Base-by-base conservation (phyloP, 2,329 filamentous ascomycete genomes). In the Fusarium kyushuense region DNA sequence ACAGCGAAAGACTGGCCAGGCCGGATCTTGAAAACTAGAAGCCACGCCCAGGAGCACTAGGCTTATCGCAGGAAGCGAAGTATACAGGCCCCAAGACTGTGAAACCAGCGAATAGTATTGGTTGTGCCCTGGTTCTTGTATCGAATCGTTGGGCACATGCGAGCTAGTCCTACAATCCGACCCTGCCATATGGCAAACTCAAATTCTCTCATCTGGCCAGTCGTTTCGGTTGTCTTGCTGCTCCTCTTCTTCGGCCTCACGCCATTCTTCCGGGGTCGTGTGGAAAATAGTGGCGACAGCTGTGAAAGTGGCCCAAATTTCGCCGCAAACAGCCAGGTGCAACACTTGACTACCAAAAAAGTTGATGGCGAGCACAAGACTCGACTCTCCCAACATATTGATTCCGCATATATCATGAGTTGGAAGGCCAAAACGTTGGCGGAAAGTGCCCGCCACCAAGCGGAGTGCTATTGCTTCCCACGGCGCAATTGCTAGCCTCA, bases 391-490 rank as follows among this genome's bases (percentile, higher is more conserved):
- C 27, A 81, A 66, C 10, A 79, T 19, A 30, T 76, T 78, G 13
- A 77, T 64, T 3, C 75, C 72, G 43, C 79, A 79, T n/a, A 88
- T 81, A 30, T 78, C 78, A 10, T 71, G 64, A 9, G 75, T 72
- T 4, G 80, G 70, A 35, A 83, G 69, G 2, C 82, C 82, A 54
- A 77, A 74, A 29, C 78, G 78, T 10, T 72, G 59, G 12, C 79
- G 79, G 62, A 81, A 84, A 23, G 78, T 73, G 36, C 80, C 78
- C 4, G 84, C 84, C 23, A 86, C 68, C 4, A 80, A 70, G 5
- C 85, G 78, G 21, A 86, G 75, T 4, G 80, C 79, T 12, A 81
- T 74, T 0, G 83, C 81, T 49, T 88, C 86, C 32, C 82, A 75
- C 1, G 85, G 84, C 16, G 80, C 77, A 32, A 83, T 76, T 3